A percentile compares a stretch with the other conserved stretches of the same genome.
phyloP scores from a whole-genome alignment of 2,329 filamentous ascomycete genomes.

The Sporothrix sp. region DNA sequence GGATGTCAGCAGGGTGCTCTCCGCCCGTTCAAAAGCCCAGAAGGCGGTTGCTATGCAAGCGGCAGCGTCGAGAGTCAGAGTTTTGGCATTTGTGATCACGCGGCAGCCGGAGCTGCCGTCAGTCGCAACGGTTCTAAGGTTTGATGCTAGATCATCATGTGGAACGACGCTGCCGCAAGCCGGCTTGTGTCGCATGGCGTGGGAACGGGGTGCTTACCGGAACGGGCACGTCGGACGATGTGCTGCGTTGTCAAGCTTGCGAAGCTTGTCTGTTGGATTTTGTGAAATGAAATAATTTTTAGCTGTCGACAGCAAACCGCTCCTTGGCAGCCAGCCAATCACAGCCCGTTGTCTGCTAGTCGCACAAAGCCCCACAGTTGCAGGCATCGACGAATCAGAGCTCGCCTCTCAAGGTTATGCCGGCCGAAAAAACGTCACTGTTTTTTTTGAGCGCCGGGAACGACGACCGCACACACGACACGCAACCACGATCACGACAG shows the following conservation, averaged over 20 bases:
- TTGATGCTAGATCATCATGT: constrained; percentile 42
- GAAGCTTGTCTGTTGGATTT: not conserved
- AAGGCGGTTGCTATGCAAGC: too few relatives aligned
- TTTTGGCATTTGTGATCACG: constrained; percentile 44
- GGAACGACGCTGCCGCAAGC: too few relatives aligned
- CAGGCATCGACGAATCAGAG: not conserved
- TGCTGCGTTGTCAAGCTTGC: not conserved
- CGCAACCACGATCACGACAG: not conserved
- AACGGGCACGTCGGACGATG: too few relatives aligned
- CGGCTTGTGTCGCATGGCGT: too few relatives aligned
- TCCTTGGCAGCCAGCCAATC: not conserved
- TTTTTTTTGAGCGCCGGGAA: not conserved
- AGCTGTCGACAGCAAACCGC: too few relatives aligned
- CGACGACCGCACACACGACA: not conserved
- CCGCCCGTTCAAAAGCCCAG: not conserved
- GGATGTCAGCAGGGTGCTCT: not conserved
- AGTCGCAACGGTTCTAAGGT: constrained; percentile 51
- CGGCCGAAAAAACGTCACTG: constrained; percentile 10
- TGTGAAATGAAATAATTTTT: too few relatives aligned
- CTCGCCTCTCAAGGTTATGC: not conserved
- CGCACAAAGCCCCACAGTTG: not conserved
- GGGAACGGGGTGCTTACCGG: not conserved
- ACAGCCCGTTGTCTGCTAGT: not conserved
- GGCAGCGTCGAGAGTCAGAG: too few relatives aligned
- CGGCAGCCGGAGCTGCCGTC: constrained; percentile 36